Evolutionary conservation across 2,329 filamentous ascomycete species (phyloP).

Genomic region (Fusarium bactridioides): DNA sequence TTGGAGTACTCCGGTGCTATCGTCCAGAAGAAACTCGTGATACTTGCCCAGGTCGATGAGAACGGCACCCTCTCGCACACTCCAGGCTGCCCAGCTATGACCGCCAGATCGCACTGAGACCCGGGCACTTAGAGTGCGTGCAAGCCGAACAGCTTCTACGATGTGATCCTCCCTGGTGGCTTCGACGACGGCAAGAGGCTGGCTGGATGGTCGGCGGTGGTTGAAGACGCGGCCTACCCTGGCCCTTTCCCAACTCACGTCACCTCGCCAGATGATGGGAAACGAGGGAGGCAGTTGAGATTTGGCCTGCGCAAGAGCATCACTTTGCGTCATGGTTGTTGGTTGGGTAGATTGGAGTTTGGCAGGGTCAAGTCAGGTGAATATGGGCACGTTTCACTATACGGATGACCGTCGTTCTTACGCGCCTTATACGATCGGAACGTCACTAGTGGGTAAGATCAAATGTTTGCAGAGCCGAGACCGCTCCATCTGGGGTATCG

Average conservation of each 20-base stretch:
- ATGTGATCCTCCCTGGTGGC: not conserved
- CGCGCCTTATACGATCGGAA: not conserved
- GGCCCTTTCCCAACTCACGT: not conserved
- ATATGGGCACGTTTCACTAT: too few species aligned
- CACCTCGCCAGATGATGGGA: not conserved
- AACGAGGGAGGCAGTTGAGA: not conserved
- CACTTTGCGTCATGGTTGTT: not conserved
- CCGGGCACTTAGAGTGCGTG: not conserved
- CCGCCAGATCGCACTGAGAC: not conserved
- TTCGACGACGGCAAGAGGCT: not conserved
- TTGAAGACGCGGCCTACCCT: not conserved
- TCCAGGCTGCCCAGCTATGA: not conserved
- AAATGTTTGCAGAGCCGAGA: not conserved
- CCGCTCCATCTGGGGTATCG: too few species aligned
- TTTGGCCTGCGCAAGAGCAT: not conserved
- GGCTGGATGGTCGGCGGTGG: not conserved
- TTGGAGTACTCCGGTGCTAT: not conserved
- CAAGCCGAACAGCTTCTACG: fast-evolving
- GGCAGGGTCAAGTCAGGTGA: fast-evolving
- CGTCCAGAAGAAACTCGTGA: not conserved
- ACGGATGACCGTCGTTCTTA: fast-evolving
- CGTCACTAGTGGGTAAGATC: not conserved
- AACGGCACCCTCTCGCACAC: not conserved
- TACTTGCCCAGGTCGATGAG: not conserved
- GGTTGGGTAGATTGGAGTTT: not conserved